Evolutionary conservation across 345 rosid species (phyloP), one percentile per base, ranked within the genome.

Genomic region (Sisymbrium altissimum): DNA sequence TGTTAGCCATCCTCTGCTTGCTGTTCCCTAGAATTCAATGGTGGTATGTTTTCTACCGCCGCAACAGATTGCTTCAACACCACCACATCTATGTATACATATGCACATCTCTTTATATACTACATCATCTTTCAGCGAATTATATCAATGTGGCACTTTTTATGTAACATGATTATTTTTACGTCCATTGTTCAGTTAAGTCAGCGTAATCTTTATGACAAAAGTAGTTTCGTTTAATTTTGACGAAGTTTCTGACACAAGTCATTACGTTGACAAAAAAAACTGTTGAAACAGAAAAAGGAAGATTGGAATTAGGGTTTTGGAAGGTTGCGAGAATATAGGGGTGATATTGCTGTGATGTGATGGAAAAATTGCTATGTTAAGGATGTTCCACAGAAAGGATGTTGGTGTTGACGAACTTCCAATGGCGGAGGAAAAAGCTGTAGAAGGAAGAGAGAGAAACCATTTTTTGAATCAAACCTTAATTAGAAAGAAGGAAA

Each of bases 401-500:
- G 25, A 43, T 60, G 38, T 61, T 75, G 48, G 5, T 19, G 49
- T 61, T 62, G 54, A 68, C 46, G 18, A 68, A 30, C 66, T 63
- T 77, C 67, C 61, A 56, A 57, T 70, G 66, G 80, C 60, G 7
- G 80, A 70, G 72, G 67, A 48, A 46, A 64, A 64, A 77, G 30
- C 60, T 70, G 50, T 55, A 39, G 7, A 25, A 36, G 41, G 35
- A 25, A 70, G 74, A 68, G 14, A 63, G 75, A 76, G 75, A 70
- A 49, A 56, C 62, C 30, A 9, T n/a, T 50, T 13, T 40, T 49
- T 21, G 19, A 50, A 53, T 17, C 44, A 70, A 77, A 63, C 75
- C 70, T 61, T 61, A 64, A 70, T 70, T 56, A 63, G 60, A 38
- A 70, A 63, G 9, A 38, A 57, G 30, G 9, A 73, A 17, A 27